Evolutionary conservation across 2,329 filamentous ascomycete species (phyloP), one percentile per base, ranked within the genome.

Genomic region (Lecanicillium sp.): DNA sequence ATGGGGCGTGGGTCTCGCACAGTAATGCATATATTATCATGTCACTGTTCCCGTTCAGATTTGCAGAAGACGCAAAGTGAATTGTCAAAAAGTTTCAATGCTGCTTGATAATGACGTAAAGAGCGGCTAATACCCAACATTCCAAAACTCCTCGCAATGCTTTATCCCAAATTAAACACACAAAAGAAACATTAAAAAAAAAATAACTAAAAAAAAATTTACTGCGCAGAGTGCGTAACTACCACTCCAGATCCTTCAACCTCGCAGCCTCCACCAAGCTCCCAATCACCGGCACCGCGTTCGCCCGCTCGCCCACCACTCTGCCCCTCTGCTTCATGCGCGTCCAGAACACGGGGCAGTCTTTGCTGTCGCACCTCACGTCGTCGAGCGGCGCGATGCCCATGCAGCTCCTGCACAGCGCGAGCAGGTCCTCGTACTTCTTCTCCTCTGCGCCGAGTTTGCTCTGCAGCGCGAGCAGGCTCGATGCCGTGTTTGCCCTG

Each of bases 331-430:
- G 81, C 63, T 81, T 85, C 45, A 80, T 75, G 12, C 88, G 69
- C 26, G 83, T 83, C 67, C 95, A 97, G 57, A 95, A 97, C 0
- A 95, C 88, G 0, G 90, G 86, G 61, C 93, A 98, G 66, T 95
- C 91, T 62, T 87, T 81, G 63, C 87, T 95, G 60, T 95, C 89
- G 61, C 93, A 98, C 33, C 67, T 74, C n/a, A 96, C 83, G 27
- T 86, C 81, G 30, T 96, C 91, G 2, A 80, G 70, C 54, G 82
- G 84, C 3, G 84, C 74, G 15, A 90, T 62, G 1, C 81, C 83
- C 32, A 88, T 83, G 64, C 93, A 98, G 57, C 79, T 86, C 51
- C 85, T 81, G 65, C 93, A 98, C 8, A 95, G 71, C 42, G 73
- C 74, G 32, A 84, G 71, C 7, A 95, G 67, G 51, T 89, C 79